Evolutionary conservation across 2,329 filamentous ascomycete species (phyloP), one percentile per base, ranked within the genome.

Genomic region (Dactylellina sp.): DNA sequence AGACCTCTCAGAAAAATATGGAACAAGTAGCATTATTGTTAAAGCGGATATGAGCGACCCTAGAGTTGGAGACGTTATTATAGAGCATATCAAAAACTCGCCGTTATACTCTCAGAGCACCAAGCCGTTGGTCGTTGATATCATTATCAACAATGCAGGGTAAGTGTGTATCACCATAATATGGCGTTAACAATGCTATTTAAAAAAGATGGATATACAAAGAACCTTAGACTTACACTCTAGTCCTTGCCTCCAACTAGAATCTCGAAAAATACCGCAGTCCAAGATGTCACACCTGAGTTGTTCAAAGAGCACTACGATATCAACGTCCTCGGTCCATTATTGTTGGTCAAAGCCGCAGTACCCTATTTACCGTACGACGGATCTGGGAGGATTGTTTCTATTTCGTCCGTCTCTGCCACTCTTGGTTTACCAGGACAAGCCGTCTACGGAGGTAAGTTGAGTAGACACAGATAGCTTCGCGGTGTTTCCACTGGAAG

Each of bases 91-190:
- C 22, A 72, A 72, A 83, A 88, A 79, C 89, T 91, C 81, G 80
- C 76, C 40, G 65, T 84, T 7, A 80, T 84, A 66, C 83, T 85
- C 25, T 82, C 75, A 79, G 66, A 50, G 70, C 16, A 64, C 76
- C 68, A 78, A 53, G 78, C 77, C 4, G 79, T 81, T 92, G 80
- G 87, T 89, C 78, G 85, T 96, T 79, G 91, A 96, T 82, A 91
- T 96, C 75, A 83, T 96, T 60, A 84, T 96, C 83, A 96, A 96
- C 85, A 96, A 96, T 81, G 92, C 93, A 28, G 93, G 91, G 65
- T 70, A 20, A 24, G 64, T 39, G 12, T 11, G 22, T 47, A 32
- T 9, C 28, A n/a, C n/a, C n/a, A n/a, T n/a, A n/a, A n/a, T n/a
- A n/a, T n/a, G n/a, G n/a, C n/a, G n/a, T n/a, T n/a, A n/a, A n/a